A percentile compares a stretch with the other conserved stretches of the same genome.
Evolutionary conservation across 108 stramenopile species (phyloP).

Genomic region (Schizochytrium sp.): DNA sequence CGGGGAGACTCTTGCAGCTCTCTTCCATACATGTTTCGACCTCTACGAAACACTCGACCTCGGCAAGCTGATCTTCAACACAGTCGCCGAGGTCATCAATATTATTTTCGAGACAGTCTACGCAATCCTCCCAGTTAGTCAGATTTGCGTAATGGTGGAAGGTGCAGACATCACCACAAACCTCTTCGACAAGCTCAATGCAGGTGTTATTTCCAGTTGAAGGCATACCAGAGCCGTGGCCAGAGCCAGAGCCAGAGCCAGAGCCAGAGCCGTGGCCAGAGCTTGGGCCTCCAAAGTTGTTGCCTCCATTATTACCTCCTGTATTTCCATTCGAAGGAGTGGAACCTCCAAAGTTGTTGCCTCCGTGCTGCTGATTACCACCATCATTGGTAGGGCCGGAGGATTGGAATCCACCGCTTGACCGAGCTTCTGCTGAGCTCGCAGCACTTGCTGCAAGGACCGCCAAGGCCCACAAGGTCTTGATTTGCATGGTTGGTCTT

Average conservation of each 20-base stretch:
- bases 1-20: neutral
- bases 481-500: neutral
- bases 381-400: too few relatives aligned
- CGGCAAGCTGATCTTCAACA: neutral
- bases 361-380: too few relatives aligned
- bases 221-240: neutral
- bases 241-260: neutral
- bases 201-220: neutral
- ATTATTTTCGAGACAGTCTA: neutral
- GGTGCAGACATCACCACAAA: neutral
- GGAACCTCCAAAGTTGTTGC: too few relatives aligned
- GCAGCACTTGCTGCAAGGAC: neutral
- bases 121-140: neutral
- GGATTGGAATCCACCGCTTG: neutral
- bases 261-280: neutral
- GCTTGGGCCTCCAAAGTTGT: neutral
- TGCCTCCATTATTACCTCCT: neutral
- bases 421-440: neutral
- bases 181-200: conserved; percentile 12
- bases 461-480: conserved; percentile 3
- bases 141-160: neutral
- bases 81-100: neutral
- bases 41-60: conserved; percentile 6
- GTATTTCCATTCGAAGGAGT: too few relatives aligned
- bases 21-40: conserved; percentile 1